Evolutionary conservation across 768 basidiomycete genomes (phyloP).

Genomic region (Chalciporus pseudorubinellus): DNA sequence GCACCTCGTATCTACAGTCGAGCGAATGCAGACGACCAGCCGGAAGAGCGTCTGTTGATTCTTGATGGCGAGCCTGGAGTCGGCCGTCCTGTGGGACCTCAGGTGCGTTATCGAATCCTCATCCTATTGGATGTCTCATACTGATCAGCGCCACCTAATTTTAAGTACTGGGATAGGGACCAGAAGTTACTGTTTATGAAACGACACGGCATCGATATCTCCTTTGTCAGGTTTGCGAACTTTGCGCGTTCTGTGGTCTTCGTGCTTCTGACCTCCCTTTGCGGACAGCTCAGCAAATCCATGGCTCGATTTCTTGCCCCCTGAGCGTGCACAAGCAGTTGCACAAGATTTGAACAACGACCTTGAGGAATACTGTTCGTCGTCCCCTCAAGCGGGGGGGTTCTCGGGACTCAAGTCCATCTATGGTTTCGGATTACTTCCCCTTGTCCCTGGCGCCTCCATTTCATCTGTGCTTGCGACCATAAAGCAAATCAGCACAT

Average conservation of each 20-base stretch:
- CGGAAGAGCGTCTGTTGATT: conserved; percentile 72
- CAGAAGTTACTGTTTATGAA: conserved; percentile 88
- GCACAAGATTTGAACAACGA: conserved; percentile 74
- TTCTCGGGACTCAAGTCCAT: conserved; percentile 54
- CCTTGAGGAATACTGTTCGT: conserved; percentile 75
- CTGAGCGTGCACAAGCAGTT: conserved; percentile 60
- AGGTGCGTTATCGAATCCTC: conserved; percentile 38
- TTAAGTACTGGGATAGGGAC: conserved; percentile 70
- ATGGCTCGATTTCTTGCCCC: conserved; percentile 85
- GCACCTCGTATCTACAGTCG: conserved; percentile 67
- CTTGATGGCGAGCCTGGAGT: conserved; percentile 76
- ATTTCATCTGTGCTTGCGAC: conserved; percentile 56
- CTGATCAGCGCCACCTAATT: conserved; percentile 10
- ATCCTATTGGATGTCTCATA: neutral
- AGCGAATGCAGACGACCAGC: conserved; percentile 39
- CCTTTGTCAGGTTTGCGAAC: conserved; percentile 62
- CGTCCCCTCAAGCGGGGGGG: conserved; percentile 43
- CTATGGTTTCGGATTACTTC: conserved; percentile 83
- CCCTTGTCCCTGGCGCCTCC: conserved; percentile 68
- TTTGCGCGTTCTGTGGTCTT: neutral
- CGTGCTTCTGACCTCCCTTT: conserved; percentile 15
- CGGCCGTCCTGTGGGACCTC: conserved; percentile 77
- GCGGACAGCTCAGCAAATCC: conserved; percentile 75
- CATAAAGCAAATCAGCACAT: conserved; percentile 60
- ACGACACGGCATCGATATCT: conserved; percentile 74